Evolutionary conservation across 1,139 yeast genomes (phyloP), one percentile per base, ranked within the genome.

Genomic region (Suhomyces bolitotheri): DNA sequence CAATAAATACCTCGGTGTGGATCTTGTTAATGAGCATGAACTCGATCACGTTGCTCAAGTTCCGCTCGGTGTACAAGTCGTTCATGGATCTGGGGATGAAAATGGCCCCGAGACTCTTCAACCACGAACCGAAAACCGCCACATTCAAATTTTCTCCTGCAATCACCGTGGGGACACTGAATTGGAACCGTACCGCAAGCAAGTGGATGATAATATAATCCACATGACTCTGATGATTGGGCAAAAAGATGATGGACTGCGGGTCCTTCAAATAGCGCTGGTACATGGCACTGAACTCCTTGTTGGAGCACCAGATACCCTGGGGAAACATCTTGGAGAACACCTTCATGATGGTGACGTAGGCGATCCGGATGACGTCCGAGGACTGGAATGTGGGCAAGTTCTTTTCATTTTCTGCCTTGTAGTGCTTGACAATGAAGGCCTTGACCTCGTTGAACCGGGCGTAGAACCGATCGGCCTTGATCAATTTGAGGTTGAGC

Each of bases 81-180:
- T 66, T 67, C 48, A 71, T 71, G 8, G 71, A 58, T 36, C 76
- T 54, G 33, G 71, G 70, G 43, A 72, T 72, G 54, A 68, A 72
- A 22, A 71, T 64, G 12, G 75, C 77, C 4, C 78, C 78, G 45
- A 72, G 57, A 25, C 60, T 58, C 41, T 67, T 66, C 45, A 72
- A 54, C 31, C 68, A 55, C 4, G 62, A 60, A 2, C 85, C 84
- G 36, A 80, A 67, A 9, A 80, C 61, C 1, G 84, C 79, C 35
- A 80, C 80, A 50, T 80, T 80, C 52, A 80, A 70, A 54, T 80
- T 80, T 39, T 80, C 85, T 6, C 87, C 87, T 1, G 87, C 86
- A 34, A 80, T 76, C 4, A 80, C 84, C 3, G 75, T 60, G 1
- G 87, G 87, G 9, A 72, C 57, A 8, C 82, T 66, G 42, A 80